phyloP scores from a whole-genome alignment of 2,329 filamentous ascomycete species.

The Fusarium citri region DNA sequence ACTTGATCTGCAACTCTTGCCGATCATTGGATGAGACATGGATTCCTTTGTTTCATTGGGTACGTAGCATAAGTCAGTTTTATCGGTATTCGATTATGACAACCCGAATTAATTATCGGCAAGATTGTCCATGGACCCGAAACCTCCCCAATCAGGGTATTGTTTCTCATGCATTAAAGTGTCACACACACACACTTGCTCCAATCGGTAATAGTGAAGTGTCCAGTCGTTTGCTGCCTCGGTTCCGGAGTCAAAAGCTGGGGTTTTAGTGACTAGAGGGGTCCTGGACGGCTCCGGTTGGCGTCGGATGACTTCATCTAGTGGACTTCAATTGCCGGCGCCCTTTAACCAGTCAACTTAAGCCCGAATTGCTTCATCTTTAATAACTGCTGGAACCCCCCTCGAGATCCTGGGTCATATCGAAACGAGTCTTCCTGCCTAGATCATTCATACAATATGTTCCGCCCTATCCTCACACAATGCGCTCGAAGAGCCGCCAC shows the following conservation, averaged over 20 bases:
- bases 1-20: conserved; percentile 30
- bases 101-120: conserved; percentile 27
- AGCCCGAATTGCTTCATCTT: conserved; percentile 30
- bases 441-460: conserved; percentile 41
- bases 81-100: conserved; percentile 32
- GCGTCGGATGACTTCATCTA: conserved; percentile 48
- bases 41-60: conserved; percentile 15
- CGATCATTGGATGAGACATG: conserved; percentile 30
- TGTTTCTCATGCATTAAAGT: conserved; percentile 18
- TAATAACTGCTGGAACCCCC: conserved; percentile 31
- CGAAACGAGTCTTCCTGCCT: not conserved
- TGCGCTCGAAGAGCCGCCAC: conserved; percentile 41
- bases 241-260: conserved; percentile 45
- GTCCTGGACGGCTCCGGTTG: conserved; percentile 43
- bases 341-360: conserved; percentile 27
- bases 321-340: conserved; percentile 41
- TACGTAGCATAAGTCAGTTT: conserved; percentile 13
- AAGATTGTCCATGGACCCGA: conserved; percentile 25
- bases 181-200: conserved; percentile 6
- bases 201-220: conserved; percentile 14
- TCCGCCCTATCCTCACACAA: conserved; percentile 49
- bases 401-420: not conserved
- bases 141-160: conserved; percentile 16
- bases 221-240: conserved; percentile 26
- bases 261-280: conserved; percentile 32